Percentiles rank a stretch among this genome's conserved stretches.
These are phyloP conservation scores for Sclerotiophoma versabilis DNA, from an alignment of 2,329 filamentous ascomycete species.

Conservation along the genomic window DNA sequence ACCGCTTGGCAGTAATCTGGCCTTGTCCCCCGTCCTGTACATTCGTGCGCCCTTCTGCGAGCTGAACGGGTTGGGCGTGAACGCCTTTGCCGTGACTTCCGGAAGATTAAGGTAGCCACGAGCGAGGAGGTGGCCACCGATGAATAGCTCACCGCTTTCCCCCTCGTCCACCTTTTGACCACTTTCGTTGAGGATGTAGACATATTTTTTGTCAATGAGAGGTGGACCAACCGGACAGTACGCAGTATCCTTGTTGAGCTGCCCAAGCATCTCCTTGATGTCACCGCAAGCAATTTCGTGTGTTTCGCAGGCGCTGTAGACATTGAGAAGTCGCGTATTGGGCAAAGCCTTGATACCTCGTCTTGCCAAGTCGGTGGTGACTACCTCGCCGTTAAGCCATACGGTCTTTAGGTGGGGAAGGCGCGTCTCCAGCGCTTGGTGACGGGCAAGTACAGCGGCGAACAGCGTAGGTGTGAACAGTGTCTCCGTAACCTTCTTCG, in stretches of 20 bases:
- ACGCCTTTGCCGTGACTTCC: conserved; percentile 77
- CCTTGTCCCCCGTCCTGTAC: conserved; percentile 78
- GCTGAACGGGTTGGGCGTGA: conserved; percentile 71
- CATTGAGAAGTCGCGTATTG: conserved; percentile 74
- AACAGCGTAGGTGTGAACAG: conserved; percentile 84
- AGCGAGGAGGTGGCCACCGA: conserved; percentile 74
- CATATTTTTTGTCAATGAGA: conserved; percentile 67
- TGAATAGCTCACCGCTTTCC: conserved; percentile 73
- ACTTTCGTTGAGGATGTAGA: conserved; percentile 75
- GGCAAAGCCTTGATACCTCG: conserved; percentile 73
- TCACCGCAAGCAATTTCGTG: conserved; percentile 82
- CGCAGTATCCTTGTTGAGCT: conserved; percentile 62
- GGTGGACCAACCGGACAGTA: conserved; percentile 79
- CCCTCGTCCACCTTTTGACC: conserved; percentile 68
- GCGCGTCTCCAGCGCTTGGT: conserved; percentile 68
- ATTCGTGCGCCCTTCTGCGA: conserved; percentile 67
- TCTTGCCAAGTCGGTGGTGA: conserved; percentile 77
- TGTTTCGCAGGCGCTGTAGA: conserved; percentile 83
- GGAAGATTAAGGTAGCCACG: conserved; percentile 81
- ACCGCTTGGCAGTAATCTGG: conserved; percentile 70
- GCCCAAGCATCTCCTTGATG: conserved; percentile 69
- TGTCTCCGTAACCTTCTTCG: conserved; percentile 76
- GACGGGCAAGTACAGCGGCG: conserved; percentile 74
- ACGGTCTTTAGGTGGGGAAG: conserved; percentile 72
- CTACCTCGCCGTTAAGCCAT: conserved; percentile 85